Evolutionary conservation across 371 early-diverging fungal genomes (phyloP), one percentile per base, ranked within the genome.

Genomic region (Neoconidiobolus thromboides): DNA sequence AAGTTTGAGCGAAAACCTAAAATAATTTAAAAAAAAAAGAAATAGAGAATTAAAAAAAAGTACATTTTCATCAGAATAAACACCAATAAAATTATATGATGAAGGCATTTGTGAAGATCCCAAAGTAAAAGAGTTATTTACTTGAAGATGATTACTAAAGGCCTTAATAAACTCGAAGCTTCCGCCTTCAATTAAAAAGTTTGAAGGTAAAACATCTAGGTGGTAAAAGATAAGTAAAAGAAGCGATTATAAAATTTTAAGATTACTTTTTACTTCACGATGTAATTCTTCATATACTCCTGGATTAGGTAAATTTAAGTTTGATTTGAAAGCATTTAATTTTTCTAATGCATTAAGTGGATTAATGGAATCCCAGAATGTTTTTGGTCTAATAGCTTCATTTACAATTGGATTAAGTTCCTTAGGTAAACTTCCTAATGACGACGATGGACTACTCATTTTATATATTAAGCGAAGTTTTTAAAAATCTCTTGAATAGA

Each of bases 141-240:
- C 88, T 67, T 93, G 93, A 76, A 97, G 93, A 74, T 87, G 87
- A 61, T 76, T 87, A 55, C 89, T 89, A 68, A 93, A 75, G 49
- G 86, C 79, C 68, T 91, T 91, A 48, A 85, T 81, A 64, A 95
- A 78, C 66, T 95, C 94, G 60, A 92, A 86, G 64, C 89, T 87
- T 41, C 86, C 95, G 62, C 98, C 98, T 63, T 97, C 96, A 68
- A 96, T 89, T 65, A 88, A 69, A 68, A 81, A 84, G 71, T 86
- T 78, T 64, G 83, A 80, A 61, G 86, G 73, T 67, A 88, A 85
- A 10, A 81, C 75, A 61, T 78, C 87, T 90, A 71, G 38, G 48
- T 6, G 41, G 50, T 49, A 37, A 60, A n/a, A 5, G 26, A 40
- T n/a, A 42, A 9, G 6, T 10, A 37, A 41, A 12, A 14, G 36